Base-by-base conservation (phyloP, 257 asterid genomes). In the Nicotiana noctiflora region DNA sequence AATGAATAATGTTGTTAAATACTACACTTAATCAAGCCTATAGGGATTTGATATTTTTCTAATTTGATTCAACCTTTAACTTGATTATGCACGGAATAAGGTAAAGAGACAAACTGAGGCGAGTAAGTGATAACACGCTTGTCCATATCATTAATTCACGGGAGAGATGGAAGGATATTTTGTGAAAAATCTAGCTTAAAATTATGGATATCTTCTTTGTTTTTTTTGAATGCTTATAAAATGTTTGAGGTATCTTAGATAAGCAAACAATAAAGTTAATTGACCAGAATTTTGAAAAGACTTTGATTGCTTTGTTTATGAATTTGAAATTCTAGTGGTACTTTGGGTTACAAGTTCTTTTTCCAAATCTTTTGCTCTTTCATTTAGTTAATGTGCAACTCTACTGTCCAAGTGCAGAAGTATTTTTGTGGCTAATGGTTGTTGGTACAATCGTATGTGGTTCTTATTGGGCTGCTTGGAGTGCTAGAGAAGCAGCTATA, bases 391-490 rank as follows among this genome's bases (percentile, higher is more conserved):
- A 85, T 34, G 97, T 94, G 82, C 98, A 94, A 91, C 90, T 94
- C 68, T 94, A 94, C 89, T 94, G 98, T 83, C 98, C 98, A 21
- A 80, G 72, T 59, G 98, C 98, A 25, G 98, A 94, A 85, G 97
- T 93, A 74, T 93, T 94, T 86, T 92, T 94, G 60, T 94, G 98
- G 98, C 79, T 94, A 82, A 92, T 93, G 97, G 98, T 97, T 18
- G 97, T 94, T 60, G 93, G 97, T 51, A 94, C 98, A 29, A 92
- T 94, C 85, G 81, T 92, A 75, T 93, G 98, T 82, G 93, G 97
- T 56, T 94, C 98, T 70, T 94, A 92, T 65, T 94, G 98, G 98
- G 93, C 97, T 80, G 98, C 97, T 51, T 91, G 97, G 97, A 92
- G 93, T 85, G 94, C 91, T 81, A 85, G 91, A 88, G 98, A 92